Base-by-base conservation (phyloP, 208 protist species). In the Wallacemonas collosoma region DNA sequence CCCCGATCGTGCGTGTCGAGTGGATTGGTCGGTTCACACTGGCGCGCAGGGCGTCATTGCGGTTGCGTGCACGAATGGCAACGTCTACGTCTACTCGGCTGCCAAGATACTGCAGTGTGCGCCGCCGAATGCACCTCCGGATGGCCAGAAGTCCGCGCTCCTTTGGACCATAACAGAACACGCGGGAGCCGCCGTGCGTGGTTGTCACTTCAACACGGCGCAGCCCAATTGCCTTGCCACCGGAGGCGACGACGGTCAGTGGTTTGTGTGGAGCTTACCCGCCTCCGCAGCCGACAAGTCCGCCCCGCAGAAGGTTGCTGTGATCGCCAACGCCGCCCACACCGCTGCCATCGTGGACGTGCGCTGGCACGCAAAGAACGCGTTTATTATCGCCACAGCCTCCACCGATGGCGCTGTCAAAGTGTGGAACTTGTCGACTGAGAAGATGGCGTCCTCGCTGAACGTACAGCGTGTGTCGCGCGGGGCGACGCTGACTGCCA, bases 381-480 rank as follows among this genome's bases (percentile, higher is more conserved):
- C 84, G 9, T 89, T 98, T 83, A 99, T 99, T 70, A 80, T 99
- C 41, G 98, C 90, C 40, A 98, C 96, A 8, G 91, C 95, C 8
- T 87, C 83, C n/a, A 69, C 88, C 41, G 89, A 88, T 72, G 94
- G 96, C 51, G 73, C 80, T 38, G 93, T 98, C 11, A 90, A 89
- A 36, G 93, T 99, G 51, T 99, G 98, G 97, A 98, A 99, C 86
- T 77, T 99, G 39, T 95, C 94, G 66, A 85, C 75, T 50, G 96
- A 94, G 66, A 80, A 86, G 55, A 80, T 93, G 12, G 87, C 97
- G 36, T 90, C 97, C 26, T 80, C 85, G 57, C 90, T 99, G 68
- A 89, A 77, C 72, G 91, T 98, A 56, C 84, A 79, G 51, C 88
- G 83, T 63, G 80, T 78, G 38, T 78, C 76, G n/a, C 82, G 88